Percentiles rank a stretch among this genome's conserved stretches.
Evolutionary conservation across 202 grass and related monocot species (phyloP).

Genomic region (Saccharum hybrid): DNA sequence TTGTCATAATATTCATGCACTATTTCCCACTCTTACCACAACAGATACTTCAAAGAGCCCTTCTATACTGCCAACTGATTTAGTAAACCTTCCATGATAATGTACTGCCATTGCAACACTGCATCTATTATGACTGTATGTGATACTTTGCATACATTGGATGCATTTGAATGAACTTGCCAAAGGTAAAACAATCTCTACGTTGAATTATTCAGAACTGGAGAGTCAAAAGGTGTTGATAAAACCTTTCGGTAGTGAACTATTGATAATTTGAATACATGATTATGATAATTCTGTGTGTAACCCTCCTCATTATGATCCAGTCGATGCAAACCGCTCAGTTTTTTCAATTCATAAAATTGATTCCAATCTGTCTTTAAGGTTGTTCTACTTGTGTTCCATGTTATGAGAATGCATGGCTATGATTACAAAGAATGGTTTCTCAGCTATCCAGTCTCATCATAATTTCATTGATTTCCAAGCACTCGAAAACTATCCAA

Average conservation of each 20-base stretch:
- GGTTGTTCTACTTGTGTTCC: not conserved
- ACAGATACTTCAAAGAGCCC: constrained; percentile 13
- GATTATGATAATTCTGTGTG: not conserved
- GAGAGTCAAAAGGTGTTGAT: not conserved
- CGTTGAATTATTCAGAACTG: not conserved
- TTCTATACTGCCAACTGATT: not conserved
- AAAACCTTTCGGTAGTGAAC: constrained; percentile 33
- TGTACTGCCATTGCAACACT: constrained; percentile 4
- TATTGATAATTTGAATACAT: constrained; percentile 1
- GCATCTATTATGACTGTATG: not conserved
- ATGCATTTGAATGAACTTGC: constrained; percentile 14
- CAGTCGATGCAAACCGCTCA: not conserved
- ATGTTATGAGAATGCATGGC: not conserved
- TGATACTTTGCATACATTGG: constrained; percentile 3
- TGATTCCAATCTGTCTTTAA: constrained; percentile 1
- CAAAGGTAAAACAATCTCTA: not conserved
- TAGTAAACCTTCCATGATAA: constrained; percentile 18
- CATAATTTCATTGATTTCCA: not conserved
- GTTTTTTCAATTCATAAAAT: not conserved
- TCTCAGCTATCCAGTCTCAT: not conserved
- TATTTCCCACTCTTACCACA: constrained; percentile 27
- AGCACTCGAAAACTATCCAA: not conserved
- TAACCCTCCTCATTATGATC: not conserved
- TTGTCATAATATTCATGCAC: not conserved
- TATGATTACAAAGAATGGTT: not conserved